Conservation (phyloP, 805 yeast genomes). For the Saccharomycopsis sp. region DNA sequence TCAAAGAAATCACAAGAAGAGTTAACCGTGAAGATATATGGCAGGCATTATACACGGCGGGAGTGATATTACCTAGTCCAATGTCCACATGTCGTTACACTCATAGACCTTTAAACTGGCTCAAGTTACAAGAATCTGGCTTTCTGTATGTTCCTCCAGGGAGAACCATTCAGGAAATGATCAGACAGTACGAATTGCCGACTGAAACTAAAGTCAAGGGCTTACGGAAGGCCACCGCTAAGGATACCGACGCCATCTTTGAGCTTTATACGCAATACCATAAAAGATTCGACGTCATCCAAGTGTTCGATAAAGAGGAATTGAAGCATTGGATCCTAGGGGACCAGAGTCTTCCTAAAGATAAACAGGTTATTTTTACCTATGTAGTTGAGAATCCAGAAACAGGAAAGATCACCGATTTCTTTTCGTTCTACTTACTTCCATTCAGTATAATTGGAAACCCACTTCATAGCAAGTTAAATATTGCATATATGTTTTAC, state of each 20-base stretch:
- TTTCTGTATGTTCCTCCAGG: slow-evolving; percentile 74
- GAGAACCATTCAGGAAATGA: slow-evolving; percentile 61
- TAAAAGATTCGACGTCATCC: slow-evolving; percentile 64
- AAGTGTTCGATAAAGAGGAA: slow-evolving; percentile 59
- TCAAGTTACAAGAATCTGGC: slow-evolving; percentile 81
- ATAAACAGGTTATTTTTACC: slow-evolving; percentile 49
- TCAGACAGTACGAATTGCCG: slow-evolving; percentile 54
- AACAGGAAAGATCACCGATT: slow-evolving; percentile 68
- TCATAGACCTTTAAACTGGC: slow-evolving; percentile 93
- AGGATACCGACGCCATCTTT: slow-evolving; percentile 61
- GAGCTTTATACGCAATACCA: slow-evolving; percentile 58
- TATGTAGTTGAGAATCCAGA: slow-evolving; percentile 61
- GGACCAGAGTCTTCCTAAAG: slow-evolving; percentile 30
- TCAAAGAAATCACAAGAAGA: slow-evolving; percentile 89
- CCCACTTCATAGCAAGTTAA: slow-evolving; percentile 55
- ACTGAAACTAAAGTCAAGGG: slow-evolving; percentile 43
- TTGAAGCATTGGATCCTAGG: slow-evolving; percentile 74
- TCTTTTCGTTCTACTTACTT: slow-evolving; percentile 80
- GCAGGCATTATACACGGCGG: slow-evolving; percentile 96
- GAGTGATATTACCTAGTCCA: slow-evolving; percentile 88
- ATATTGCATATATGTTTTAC: slow-evolving; percentile 84
- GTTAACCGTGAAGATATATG: slow-evolving; percentile 79
- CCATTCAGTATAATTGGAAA: slow-evolving; percentile 80
- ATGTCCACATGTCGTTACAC: slow-evolving; percentile 81
- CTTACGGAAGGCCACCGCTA: slow-evolving; percentile 42